Evolutionary conservation across 139 green algal species (phyloP).

Genomic region (Yamagishiella unicocca): DNA sequence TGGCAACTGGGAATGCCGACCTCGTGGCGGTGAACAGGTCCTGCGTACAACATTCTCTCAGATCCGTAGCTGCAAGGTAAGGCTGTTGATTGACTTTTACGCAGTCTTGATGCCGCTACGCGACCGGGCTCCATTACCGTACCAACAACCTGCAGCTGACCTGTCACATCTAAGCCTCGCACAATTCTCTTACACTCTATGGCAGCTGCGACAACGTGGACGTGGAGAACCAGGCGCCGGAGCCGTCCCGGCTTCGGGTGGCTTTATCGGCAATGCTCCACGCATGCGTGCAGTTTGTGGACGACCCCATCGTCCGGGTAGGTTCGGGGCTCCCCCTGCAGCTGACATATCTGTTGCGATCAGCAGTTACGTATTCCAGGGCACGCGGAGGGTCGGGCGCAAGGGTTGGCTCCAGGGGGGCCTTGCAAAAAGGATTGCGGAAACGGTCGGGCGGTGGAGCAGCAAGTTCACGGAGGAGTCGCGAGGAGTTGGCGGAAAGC

Average conservation of each 20-base stretch:
- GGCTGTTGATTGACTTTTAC: neutral
- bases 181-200: neutral
- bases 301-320: neutral
- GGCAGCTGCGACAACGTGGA: neutral
- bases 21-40: neutral
- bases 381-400: too few species aligned
- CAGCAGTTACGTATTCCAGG: neutral
- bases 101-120: neutral
- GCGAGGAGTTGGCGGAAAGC: too few species aligned
- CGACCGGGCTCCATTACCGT: neutral
- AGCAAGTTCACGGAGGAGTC: too few species aligned
- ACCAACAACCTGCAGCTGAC: neutral
- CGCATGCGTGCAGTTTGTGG: neutral
- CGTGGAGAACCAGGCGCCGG: neutral
- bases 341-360: neutral
- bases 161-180: neutral
- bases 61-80: neutral
- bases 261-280: neutral
- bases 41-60: slow-evolving; percentile 1
- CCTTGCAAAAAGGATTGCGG: too few species aligned
- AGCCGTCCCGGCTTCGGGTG: neutral
- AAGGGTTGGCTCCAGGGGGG: too few species aligned
- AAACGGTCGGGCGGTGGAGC: too few species aligned
- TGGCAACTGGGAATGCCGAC: too few species aligned
- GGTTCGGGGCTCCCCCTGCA: neutral